Percentiles rank a stretch among this genome's conserved stretches.
These are phyloP conservation scores for Metroxylon sagu DNA, from an alignment of 176 grass and related monocot species.

Conservation along the genomic window DNA sequence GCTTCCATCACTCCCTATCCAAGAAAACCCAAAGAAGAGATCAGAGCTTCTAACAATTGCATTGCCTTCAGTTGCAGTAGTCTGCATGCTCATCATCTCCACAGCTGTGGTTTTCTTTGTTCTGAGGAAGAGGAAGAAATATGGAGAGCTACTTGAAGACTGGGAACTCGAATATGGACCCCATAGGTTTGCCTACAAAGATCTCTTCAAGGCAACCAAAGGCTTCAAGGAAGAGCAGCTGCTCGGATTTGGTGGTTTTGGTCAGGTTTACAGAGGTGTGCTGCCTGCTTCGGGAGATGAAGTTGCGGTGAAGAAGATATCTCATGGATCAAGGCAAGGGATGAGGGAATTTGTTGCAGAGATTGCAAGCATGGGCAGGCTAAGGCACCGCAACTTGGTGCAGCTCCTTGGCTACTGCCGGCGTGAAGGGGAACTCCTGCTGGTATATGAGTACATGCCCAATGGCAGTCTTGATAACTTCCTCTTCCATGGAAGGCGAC, in stretches of 20 bases:
- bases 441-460: slow-evolving; percentile 74
- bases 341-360: slow-evolving; percentile 64
- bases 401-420: slow-evolving; percentile 74
- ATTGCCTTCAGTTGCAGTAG: background rate
- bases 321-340: slow-evolving; percentile 58
- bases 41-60: background rate
- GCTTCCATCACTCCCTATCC: slow-evolving; percentile 27
- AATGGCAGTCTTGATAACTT: slow-evolving; percentile 61
- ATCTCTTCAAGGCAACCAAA: slow-evolving; percentile 37
- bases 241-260: slow-evolving; percentile 58
- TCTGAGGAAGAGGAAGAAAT: slow-evolving; percentile 22
- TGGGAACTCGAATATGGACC: slow-evolving; percentile 63
- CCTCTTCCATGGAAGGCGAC: slow-evolving; percentile 22
- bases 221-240: slow-evolving; percentile 45
- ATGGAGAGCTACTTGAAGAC: slow-evolving; percentile 40
- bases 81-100: slow-evolving; percentile 10
- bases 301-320: slow-evolving; percentile 68
- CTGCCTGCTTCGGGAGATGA: slow-evolving; percentile 22
- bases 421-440: slow-evolving; percentile 47
- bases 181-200: slow-evolving; percentile 55
- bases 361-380: slow-evolving; percentile 61
- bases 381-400: slow-evolving; percentile 70
- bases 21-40: slow-evolving; percentile 1
- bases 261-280: slow-evolving; percentile 52
- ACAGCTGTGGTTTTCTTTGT: background rate